Evolutionary conservation across 208 protist species (phyloP), one percentile per base, ranked within the genome.

Genomic region (Leishmania guyanensis): DNA sequence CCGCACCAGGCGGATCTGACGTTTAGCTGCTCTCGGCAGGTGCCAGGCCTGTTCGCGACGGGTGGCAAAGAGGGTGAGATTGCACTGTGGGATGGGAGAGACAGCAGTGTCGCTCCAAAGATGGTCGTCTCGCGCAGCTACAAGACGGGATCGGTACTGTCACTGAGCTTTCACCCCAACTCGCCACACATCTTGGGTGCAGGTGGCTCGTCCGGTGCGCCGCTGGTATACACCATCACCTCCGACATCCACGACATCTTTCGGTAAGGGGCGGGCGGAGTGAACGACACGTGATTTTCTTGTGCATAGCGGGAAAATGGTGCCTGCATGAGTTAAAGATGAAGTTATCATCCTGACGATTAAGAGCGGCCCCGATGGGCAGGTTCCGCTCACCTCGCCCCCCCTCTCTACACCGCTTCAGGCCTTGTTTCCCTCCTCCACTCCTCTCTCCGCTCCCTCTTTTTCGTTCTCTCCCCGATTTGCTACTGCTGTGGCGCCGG

Each of bases 141-240:
- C 84, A 79, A 89, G 72, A 96, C 96, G 3, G 97, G 97, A 62
- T 83, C 86, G 36, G 92, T 98, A 58, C 88, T 98, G 33, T 90
- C 91, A 6, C 51, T 98, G 26, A 80, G 66, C 17, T 98, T 98
- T 79, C 95, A 95, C 75, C 90, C 91, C 5, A 98, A 98, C 82
- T 92, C 92, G 58, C 92, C 97, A 20, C 88, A 96, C 75, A 92
- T 98, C 77, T 86, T 98, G 46, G 93, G 92, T 36, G 95, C 92
- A 0, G 93, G 90, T 70, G 97, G 97, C 6, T 86, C 89, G 3
- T 58, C 82, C 0, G 97, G 97, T 0, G 91, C 97, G 76, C 94
- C 96, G 17, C 89, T 97, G 43, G 93, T 98, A 65, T 98, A 98
- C 88, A 97, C 92, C n/a, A 95, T 95, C 29, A 97, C 93, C 8